phyloP scores from a whole-genome alignment of 345 rosid species.

The Camelina sativa region DNA sequence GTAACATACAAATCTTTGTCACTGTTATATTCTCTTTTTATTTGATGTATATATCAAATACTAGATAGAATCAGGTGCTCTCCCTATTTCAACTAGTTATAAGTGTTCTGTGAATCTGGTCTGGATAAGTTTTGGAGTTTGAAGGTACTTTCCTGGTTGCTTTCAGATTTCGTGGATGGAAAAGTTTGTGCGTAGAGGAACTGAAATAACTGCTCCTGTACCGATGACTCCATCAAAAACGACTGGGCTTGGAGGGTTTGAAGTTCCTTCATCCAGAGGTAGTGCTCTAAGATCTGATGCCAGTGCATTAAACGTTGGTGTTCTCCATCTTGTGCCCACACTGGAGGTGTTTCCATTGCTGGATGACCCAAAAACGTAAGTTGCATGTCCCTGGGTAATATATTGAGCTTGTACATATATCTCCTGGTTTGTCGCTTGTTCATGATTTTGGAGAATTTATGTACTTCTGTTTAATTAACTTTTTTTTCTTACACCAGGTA shows the following conservation, averaged over 20 bases:
- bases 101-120: slow-evolving; percentile 11
- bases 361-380: slow-evolving; percentile 82
- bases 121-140: slow-evolving; percentile 5
- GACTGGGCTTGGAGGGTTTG: slow-evolving; percentile 99
- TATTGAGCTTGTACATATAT: slow-evolving; percentile 10
- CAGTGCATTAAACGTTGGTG: slow-evolving; percentile 93
- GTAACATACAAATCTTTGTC: not conserved
- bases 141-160: slow-evolving; percentile 9
- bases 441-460: not conserved
- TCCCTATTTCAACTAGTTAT: slow-evolving; percentile 15
- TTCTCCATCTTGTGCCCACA: slow-evolving; percentile 95
- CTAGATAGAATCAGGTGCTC: slow-evolving; percentile 38
- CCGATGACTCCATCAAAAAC: slow-evolving; percentile 96
- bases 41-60: slow-evolving; percentile 5
- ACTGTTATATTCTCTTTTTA: slow-evolving; percentile 7
- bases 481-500: slow-evolving; percentile 58
- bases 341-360: slow-evolving; percentile 93
- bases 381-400: slow-evolving; percentile 43
- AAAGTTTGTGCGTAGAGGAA: slow-evolving; percentile 90
- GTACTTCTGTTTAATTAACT: not conserved
- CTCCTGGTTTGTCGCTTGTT: slow-evolving; percentile 21
- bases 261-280: slow-evolving; percentile 96
- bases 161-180: slow-evolving; percentile 98
- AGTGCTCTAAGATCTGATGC: slow-evolving; percentile 93
- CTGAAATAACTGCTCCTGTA: slow-evolving; percentile 97